Base-by-base conservation (phyloP, 257 asterid species). In the Solanum medicagineum region DNA sequence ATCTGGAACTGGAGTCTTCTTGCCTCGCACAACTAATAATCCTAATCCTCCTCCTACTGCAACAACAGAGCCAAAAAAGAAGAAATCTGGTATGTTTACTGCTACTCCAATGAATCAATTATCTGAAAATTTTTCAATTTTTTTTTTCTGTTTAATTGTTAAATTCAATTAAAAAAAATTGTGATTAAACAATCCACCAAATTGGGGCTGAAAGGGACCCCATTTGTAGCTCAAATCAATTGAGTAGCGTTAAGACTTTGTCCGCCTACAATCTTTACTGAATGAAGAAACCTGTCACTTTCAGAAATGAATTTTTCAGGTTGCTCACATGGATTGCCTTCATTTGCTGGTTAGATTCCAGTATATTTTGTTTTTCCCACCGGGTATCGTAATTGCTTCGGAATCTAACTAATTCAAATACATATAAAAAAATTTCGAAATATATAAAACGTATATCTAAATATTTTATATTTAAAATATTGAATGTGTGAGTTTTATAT, bases 1-100 rank as follows among this genome's bases (percentile, higher is more conserved):
- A n/a, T 69, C 81, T 47, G 98, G 98, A 8, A 95, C 98, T 1
- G 98, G 98, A 51, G 98, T 95, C 47, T 95, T 95, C 89, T 86
- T 94, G 85, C 98, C 98, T 45, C 90, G 92, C 42, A 85, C 73
- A 44, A 54, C 68, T 65, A 84, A 69, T 59, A 84, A 40, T 40
- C 79, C 53, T 3, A 69, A 84, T 49, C 83, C 69, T 40, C 88
- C 71, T 63, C 14, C 66, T 59, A n/a, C 15, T 4, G 3, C 66
- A n/a, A 86, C 90, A 82, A 54, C 90, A 9, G 87, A 89, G 84
- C 86, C 79, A 2, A 91, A 88, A 83, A 92, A 63, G 81, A 92
- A 63, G 81, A 95, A 89, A 87, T 56, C 96, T 85, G 98, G 98
- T 94, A 91, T 2, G 68, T 5, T 26, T 24, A 36, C 9, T 29